Percentiles rank a stretch among this genome's conserved stretches.
Evolutionary conservation across 345 rosid species (phyloP).

Genomic region (Salix suchowensis): DNA sequence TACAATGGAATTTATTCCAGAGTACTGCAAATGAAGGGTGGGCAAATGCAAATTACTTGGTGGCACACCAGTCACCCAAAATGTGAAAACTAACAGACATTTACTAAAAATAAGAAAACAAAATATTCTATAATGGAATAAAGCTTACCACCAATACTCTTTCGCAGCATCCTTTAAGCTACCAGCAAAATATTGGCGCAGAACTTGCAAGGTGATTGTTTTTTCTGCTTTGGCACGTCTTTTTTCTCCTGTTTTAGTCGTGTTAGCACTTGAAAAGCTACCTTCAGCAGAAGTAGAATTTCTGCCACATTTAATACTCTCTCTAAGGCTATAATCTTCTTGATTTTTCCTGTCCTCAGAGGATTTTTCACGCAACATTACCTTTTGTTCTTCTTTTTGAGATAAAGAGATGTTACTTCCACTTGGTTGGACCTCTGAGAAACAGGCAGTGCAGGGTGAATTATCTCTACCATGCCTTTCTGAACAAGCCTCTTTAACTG

Average conservation of each 20-base stretch:
- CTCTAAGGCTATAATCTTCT: constrained; percentile 31
- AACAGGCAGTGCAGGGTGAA: constrained; percentile 27
- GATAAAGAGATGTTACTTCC: constrained; percentile 17
- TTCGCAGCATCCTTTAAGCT: constrained; percentile 94
- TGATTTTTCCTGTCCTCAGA: constrained; percentile 18
- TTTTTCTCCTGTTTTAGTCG: constrained; percentile 42
- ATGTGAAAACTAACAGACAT: not conserved
- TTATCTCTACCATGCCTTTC: constrained; percentile 27
- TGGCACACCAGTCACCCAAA: not conserved
- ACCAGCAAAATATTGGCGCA: constrained; percentile 70
- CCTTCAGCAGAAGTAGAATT: constrained; percentile 45
- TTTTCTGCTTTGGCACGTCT: constrained; percentile 67
- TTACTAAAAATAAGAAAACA: not conserved
- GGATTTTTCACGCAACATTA: constrained; percentile 22
- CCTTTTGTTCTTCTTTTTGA: constrained; percentile 25
- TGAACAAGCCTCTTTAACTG: constrained; percentile 24
- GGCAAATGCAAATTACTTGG: not conserved
- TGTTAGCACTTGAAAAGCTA: constrained; percentile 33
- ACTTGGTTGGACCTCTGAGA: constrained; percentile 25
- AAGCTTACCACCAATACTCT: constrained; percentile 76
- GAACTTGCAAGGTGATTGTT: constrained; percentile 66
- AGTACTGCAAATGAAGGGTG: not conserved
- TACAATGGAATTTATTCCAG: too few relatives aligned
- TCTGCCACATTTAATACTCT: constrained; percentile 34
- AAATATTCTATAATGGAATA: not conserved